phyloP scores from a whole-genome alignment of 768 basidiomycete genomes.

The Scleroderma citrinum region DNA sequence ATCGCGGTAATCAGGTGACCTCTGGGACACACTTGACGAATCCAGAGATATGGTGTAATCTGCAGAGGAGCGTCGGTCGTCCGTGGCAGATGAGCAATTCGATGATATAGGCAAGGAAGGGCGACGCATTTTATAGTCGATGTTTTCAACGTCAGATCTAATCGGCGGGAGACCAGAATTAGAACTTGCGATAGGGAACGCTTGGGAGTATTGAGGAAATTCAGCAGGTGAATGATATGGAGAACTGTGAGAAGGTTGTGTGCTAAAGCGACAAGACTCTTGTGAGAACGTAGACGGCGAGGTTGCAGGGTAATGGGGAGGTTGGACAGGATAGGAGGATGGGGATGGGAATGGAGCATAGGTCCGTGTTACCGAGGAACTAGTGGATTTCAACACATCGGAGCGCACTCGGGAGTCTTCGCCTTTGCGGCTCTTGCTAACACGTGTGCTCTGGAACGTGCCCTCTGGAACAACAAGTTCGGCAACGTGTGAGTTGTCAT shows the following conservation, averaged over 20 bases:
- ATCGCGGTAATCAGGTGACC: constrained; percentile 8
- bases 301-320: constrained; percentile 18
- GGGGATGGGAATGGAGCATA: constrained; percentile 19
- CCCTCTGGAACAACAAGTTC: constrained; percentile 62
- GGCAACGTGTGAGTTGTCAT: constrained; percentile 54
- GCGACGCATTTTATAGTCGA: constrained; percentile 29
- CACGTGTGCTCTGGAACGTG: constrained; percentile 62
- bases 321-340: constrained; percentile 24
- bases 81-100: constrained; percentile 6
- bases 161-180: constrained; percentile 24
- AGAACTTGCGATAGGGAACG: constrained; percentile 16
- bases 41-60: constrained; percentile 4
- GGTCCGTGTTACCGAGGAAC: constrained; percentile 30
- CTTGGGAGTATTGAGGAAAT: constrained; percentile 22
- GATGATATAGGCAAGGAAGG: constrained; percentile 20
- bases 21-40: neutral
- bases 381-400: constrained; percentile 27
- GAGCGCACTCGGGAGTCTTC: constrained; percentile 33
- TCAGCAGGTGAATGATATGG: constrained; percentile 18
- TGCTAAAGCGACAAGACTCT: constrained; percentile 17
- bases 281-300: constrained; percentile 18
- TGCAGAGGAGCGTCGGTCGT: constrained; percentile 6
- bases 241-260: constrained; percentile 19
- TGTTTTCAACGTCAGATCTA: constrained; percentile 14
- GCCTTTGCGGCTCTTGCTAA: constrained; percentile 42